phyloP scores from a whole-genome alignment of 2,329 filamentous ascomycete genomes.

The Nigrograna mackinnonii region DNA sequence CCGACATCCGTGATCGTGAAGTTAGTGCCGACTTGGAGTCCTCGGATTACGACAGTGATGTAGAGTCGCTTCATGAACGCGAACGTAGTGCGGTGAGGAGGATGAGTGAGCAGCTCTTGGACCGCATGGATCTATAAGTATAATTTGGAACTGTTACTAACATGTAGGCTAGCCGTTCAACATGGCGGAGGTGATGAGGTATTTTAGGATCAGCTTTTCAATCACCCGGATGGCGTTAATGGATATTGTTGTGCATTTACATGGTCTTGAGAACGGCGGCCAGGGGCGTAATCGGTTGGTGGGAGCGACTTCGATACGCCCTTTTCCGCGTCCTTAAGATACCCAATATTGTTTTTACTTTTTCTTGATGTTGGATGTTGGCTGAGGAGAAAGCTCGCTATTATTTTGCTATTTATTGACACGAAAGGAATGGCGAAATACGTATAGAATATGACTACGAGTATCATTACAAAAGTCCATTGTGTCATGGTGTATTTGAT shows the following conservation, averaged over 20 bases:
- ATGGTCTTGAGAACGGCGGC: slow-evolving; percentile 6
- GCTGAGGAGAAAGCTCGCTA: too few relatives aligned
- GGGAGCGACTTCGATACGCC: slow-evolving; percentile 23
- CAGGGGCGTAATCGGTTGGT: slow-evolving; percentile 20
- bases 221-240: background rate
- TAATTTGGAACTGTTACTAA: background rate
- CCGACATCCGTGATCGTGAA: slow-evolving; percentile 31
- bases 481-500: too few relatives aligned
- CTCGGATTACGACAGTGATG: slow-evolving; percentile 36
- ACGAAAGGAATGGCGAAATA: too few relatives aligned
- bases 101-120: slow-evolving; percentile 58
- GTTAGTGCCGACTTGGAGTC: slow-evolving; percentile 33
- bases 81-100: slow-evolving; percentile 49
- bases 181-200: background rate
- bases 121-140: slow-evolving; percentile 42
- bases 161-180: background rate
- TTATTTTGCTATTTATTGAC: too few relatives aligned
- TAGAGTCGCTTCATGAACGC: slow-evolving; percentile 38
- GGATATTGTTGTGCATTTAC: slow-evolving; percentile 3
- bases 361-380: too few relatives aligned
- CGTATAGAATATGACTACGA: too few relatives aligned
- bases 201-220: background rate
- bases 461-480: too few relatives aligned
- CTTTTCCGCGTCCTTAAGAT: too few relatives aligned
- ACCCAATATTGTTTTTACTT: too few relatives aligned